Evolutionary conservation across 2,329 filamentous ascomycete species (phyloP), one percentile per base, ranked within the genome.

Genomic region (Zasmidium citrigriseum): DNA sequence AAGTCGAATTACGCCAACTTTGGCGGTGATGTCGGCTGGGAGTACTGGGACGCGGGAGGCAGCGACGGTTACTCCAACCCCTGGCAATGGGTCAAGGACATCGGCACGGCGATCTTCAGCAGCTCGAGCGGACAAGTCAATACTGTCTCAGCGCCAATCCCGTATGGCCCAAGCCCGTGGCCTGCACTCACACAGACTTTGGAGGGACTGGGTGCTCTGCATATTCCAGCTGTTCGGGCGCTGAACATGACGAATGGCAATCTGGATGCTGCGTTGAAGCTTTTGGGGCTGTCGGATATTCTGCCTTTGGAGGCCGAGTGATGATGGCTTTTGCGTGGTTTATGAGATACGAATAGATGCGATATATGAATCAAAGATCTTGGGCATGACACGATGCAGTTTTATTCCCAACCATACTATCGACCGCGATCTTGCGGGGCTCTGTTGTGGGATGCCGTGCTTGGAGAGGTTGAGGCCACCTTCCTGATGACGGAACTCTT

Each of bases 11-110:
- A 68, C 38, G 45, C 54, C 3, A 63, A 62, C 23, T 68, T 70
- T n/a, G 67, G 67, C 10, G 63, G 66, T 22, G 65, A 62, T 2
- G 64, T 65, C 2, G 67, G 68, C 7, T 70, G 69, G 69, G 69
- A 71, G 57, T 71, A 70, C 48, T 70, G 64, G 64, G 67, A 67
- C 47, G 64, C 66, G 18, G 65, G 66, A 4, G 57, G 46, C 9
- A 52, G 47, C 2, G 64, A 66, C 24, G 47, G 46, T 18, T 50
- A 54, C 21, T 29, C 51, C 4, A 51, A 64, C 21, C 65, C 65
- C 11, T 65, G 58, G 62, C 52, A 62, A 51, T 68, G 65, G 67
- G 56, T 63, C 2, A 45, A 57, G 46, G 56, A 53, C 11, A 61
- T 67, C 7, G 61, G 55, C n/a, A 58, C 55, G 14, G 60, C 60